Evolutionary conservation across 2,329 filamentous ascomycete species (phyloP).

Genomic region (Talaromyces rugulosus): DNA sequence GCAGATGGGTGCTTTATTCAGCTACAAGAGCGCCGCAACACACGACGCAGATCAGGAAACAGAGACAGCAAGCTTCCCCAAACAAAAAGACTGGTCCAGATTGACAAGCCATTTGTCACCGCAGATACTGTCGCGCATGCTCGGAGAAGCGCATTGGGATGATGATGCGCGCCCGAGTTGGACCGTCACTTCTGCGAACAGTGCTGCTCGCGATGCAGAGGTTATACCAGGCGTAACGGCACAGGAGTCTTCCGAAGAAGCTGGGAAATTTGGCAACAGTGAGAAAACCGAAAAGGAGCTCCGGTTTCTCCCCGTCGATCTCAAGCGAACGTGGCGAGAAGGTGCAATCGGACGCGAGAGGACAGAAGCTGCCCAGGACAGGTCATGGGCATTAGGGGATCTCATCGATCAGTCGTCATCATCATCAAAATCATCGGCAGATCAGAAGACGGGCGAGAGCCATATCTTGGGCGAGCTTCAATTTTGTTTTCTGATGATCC

Average conservation of each 20-base stretch:
- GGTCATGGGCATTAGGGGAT: conserved; percentile 57
- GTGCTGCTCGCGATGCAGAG: conserved; percentile 54
- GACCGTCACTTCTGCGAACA: conserved; percentile 56
- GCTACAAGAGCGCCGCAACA: conserved; percentile 28
- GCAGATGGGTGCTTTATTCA: conserved; percentile 45
- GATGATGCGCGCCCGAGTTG: conserved; percentile 44
- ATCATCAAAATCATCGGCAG: conserved; percentile 14
- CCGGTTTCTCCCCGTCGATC: conserved; percentile 54
- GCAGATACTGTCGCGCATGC: conserved; percentile 47
- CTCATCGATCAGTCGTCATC: conserved; percentile 33
- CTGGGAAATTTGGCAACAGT: conserved; percentile 16
- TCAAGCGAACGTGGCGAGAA: conserved; percentile 59
- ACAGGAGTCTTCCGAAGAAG: conserved; percentile 10
- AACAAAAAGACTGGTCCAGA: conserved; percentile 44
- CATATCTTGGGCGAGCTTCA: conserved; percentile 57
- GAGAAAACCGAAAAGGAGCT: conserved; percentile 45
- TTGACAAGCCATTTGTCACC: conserved; percentile 51
- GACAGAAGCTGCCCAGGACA: conserved; percentile 59
- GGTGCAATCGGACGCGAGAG: conserved; percentile 59
- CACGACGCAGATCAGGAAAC: conserved; percentile 28
- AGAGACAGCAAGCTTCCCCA: conserved; percentile 19
- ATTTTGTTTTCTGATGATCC: conserved; percentile 59
- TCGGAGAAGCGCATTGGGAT: conserved; percentile 33
- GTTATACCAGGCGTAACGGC: conserved; percentile 54
- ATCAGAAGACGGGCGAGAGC: conserved; percentile 30